Conservation (phyloP, 352 stramenopile genomes). For the Discostella stelligera region DNA sequence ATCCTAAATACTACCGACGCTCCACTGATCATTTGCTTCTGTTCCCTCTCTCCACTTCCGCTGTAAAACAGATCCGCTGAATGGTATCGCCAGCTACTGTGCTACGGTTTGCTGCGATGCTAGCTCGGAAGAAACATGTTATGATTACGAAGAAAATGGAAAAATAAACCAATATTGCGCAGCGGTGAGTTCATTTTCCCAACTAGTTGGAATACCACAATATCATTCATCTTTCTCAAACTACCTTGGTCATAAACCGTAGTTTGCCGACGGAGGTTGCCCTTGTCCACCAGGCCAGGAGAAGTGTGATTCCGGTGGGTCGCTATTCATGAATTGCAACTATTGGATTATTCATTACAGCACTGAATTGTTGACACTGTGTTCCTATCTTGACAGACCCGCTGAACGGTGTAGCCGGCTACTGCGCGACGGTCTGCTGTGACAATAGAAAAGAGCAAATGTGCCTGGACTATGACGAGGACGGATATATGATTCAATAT, state of each 20-base stretch:
- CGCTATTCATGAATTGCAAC: neutral
- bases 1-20: too few relatives aligned
- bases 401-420: neutral
- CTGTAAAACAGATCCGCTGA: neutral
- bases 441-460: neutral
- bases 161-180: neutral
- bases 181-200: neutral
- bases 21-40: too few relatives aligned
- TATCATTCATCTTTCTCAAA: neutral
- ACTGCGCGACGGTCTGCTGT: neutral
- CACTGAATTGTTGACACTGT: neutral
- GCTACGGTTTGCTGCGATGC: neutral
- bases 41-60: neutral
- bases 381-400: neutral
- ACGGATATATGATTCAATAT: neutral
- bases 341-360: neutral
- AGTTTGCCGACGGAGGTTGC: neutral
- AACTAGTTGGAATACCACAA: neutral
- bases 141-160: neutral
- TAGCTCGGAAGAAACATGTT: constrained; percentile 1
- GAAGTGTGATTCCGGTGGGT: constrained; percentile 1
- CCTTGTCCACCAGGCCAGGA: neutral
- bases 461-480: neutral
- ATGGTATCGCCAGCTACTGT: constrained; percentile 1
- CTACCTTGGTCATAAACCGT: neutral